Evolutionary conservation across 257 asterid genomes (phyloP).

Genomic region (Capsicum rhomboideum): DNA sequence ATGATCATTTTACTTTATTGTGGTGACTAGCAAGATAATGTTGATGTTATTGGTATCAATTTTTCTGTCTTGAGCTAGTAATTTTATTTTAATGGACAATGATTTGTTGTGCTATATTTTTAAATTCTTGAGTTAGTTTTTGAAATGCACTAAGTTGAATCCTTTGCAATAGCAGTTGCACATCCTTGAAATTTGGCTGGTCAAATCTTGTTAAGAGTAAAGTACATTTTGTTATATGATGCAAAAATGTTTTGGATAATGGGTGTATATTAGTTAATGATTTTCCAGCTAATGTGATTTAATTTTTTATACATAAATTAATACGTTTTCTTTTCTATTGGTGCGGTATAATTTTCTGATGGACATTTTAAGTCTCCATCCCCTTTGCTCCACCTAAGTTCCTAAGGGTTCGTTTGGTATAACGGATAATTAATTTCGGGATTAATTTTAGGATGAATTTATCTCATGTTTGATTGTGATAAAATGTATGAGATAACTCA

Average conservation of each 20-base stretch:
- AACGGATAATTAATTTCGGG: too few species aligned
- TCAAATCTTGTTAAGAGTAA: background rate
- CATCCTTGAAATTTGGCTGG: background rate
- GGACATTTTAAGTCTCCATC: too few species aligned
- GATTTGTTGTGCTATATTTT: background rate
- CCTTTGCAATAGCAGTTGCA: background rate
- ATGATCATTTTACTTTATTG: background rate
- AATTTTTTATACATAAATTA: too few species aligned
- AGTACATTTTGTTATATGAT: background rate
- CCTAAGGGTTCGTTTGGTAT: too few species aligned
- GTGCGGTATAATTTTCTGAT: too few species aligned
- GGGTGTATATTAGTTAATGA: too few species aligned
- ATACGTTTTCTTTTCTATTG: too few species aligned
- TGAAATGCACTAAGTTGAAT: background rate
- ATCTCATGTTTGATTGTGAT: too few species aligned
- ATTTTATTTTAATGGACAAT: background rate
- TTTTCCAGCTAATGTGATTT: too few species aligned
- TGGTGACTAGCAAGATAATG: background rate
- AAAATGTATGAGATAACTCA: too few species aligned
- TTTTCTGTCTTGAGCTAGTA: background rate
- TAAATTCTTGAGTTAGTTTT: background rate
- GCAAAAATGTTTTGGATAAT: background rate
- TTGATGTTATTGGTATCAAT: background rate
- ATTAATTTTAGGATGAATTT: too few species aligned
- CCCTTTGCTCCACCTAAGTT: too few species aligned